Percentiles rank a stretch among this genome's conserved stretches.
Conservation (phyloP, 495 filamentous ascomycete genomes). For the Penicillium subrubescens region DNA sequence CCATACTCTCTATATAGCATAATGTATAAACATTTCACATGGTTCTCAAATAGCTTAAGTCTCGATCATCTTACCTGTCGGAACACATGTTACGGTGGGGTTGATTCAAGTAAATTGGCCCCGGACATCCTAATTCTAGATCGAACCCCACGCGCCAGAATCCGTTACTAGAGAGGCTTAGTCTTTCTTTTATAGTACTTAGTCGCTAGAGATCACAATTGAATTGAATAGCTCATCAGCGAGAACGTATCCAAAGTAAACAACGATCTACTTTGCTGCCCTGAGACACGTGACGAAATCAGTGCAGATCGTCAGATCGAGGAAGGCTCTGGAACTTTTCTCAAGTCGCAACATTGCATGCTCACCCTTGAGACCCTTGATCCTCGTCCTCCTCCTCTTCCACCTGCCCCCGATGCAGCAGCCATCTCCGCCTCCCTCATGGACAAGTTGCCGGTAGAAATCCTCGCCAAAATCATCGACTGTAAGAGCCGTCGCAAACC, state of each 20-base stretch:
- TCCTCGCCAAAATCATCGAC: conserved; percentile 72
- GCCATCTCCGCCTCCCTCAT: conserved; percentile 38
- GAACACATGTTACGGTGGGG: neutral
- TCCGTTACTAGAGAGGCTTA: neutral
- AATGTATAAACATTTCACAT: conserved; percentile 10
- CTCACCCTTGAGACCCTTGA: conserved; percentile 17
- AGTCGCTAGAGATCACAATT: neutral
- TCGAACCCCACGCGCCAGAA: neutral
- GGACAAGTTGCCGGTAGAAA: conserved; percentile 73
- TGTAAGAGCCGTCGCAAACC: conserved; percentile 53
- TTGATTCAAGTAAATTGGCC: neutral
- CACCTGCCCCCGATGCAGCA: conserved; percentile 40
- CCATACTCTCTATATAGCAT: conserved; percentile 6
- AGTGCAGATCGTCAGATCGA: conserved; percentile 26
- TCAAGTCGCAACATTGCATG: conserved; percentile 14
- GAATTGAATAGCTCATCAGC: neutral
- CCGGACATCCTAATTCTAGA: neutral
- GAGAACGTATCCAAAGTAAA: neutral
- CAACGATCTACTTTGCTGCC: neutral
- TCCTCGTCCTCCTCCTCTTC: conserved; percentile 7
- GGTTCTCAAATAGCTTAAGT: neutral
- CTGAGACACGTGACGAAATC: conserved; percentile 31
- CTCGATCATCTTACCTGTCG: neutral
- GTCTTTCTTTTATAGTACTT: neutral
- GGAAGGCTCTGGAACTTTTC: conserved; percentile 20